Conservation (phyloP, 768 basidiomycete species). For the Exidia glandulosa region DNA sequence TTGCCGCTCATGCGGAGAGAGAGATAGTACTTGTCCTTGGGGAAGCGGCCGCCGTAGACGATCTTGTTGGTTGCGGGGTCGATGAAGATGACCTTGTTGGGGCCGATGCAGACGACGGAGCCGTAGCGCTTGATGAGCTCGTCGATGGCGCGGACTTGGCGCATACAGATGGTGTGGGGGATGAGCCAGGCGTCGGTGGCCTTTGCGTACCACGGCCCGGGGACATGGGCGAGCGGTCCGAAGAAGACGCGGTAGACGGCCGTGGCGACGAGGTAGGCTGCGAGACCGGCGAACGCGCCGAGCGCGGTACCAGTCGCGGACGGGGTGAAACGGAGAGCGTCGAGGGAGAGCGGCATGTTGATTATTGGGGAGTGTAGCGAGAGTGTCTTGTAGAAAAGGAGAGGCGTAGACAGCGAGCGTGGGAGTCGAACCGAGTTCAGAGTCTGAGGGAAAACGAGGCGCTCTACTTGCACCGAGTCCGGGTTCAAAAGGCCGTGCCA, state of each 20-base stretch:
- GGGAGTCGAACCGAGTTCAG: no score
- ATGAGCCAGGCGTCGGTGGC: slow-evolving; percentile 64
- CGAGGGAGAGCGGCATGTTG: no score
- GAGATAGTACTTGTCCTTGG: background rate
- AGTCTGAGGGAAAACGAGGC: no score
- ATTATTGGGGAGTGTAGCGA: no score
- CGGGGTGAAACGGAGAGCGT: background rate
- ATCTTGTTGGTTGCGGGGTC: background rate
- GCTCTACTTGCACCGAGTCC: no score
- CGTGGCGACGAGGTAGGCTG: slow-evolving; percentile 14
- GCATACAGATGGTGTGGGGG: slow-evolving; percentile 61
- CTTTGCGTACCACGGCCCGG: slow-evolving; percentile 74
- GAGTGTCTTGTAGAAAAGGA: no score
- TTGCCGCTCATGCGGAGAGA: slow-evolving; percentile 54
- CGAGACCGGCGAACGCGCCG: background rate
- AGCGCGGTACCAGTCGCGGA: background rate
- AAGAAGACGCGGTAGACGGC: slow-evolving; percentile 40
- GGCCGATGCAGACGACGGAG: slow-evolving; percentile 67
- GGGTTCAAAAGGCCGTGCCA: no score
- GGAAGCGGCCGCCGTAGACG: background rate
- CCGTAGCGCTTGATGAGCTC: slow-evolving; percentile 60
- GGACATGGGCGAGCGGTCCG: slow-evolving; percentile 62
- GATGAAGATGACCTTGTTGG: slow-evolving; percentile 41
- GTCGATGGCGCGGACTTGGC: slow-evolving; percentile 62
- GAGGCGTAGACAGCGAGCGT: no score